Base-by-base conservation (phyloP, 1,284 basidiomycete species). In the Athelia sp. region DNA sequence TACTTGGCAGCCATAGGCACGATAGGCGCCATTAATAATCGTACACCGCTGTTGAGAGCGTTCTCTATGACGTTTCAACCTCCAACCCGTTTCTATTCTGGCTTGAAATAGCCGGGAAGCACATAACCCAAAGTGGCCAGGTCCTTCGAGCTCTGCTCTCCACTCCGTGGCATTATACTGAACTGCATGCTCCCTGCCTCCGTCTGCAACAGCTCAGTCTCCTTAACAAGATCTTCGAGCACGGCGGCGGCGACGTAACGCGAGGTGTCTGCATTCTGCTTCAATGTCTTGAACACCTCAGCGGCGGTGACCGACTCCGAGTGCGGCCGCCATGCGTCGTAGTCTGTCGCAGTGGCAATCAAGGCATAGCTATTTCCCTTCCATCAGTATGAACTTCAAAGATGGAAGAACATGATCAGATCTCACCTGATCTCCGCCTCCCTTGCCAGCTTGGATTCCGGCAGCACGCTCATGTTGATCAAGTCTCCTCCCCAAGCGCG, bases 391-490 rank as follows among this genome's bases (percentile, higher is more conserved):
- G n/a, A n/a, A n/a, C n/a, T n/a, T n/a, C n/a, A 15, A 13, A 31
- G 18, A 26, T 38, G 10, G 23, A 49, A 32, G 31, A 18, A 36
- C 18, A 17, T 23, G 9, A 46, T 45, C 24, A 18, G 21, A 11
- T 65, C 79, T 52, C 54, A 93, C 92, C 88, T 87, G 15, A 99
- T 67, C 69, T 99, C 96, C 1, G 93, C 93, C 70, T 99, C 96
- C 22, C 95, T 74, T 2, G 96, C 96, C 21, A 98, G 75, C 72
- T 99, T 99, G 22, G 95, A 86, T 71, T 99, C 96, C 2, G 96
- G 96, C 31, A 99, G 74, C 44, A 91, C 90, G 52, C 90, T 95
- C 95, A 98, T 94, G 68, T 94, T 95, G 73, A 97, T 96, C 61
- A 97, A 75, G 68, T 97, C 94, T 4, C 86, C 96, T 13, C 94